Base-by-base conservation (phyloP, 2,329 filamentous ascomycete species). In the Exophiala calicioides region DNA sequence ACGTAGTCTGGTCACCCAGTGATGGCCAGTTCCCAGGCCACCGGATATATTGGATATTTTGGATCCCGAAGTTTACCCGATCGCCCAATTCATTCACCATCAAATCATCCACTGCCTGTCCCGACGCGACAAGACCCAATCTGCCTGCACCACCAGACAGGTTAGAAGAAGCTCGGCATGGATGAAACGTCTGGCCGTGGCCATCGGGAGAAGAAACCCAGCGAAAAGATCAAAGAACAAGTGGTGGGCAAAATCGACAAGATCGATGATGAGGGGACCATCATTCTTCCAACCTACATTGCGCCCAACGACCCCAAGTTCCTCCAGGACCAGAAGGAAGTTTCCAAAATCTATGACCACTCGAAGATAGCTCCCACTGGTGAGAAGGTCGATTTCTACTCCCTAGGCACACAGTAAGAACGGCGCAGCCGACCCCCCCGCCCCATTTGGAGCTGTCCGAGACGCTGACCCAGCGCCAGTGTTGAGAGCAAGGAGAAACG, bases 401-500 rank as follows among this genome's bases (percentile, higher is more conserved):
- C 49, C 8, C 50, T 60, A 18, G 58, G 58, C 6, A 52, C 51
- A 30, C 58, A 60, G 57, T 59, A 50, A 32, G 53, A 15, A 21
- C 30, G 8, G 7, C n/a, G 26, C 18, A n/a, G 13, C 13, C n/a
- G n/a, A n/a, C 15, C 16, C 24, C 10, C 16, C 23, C 13, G 12
- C 21, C 31, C 3, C 3, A 9, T 19, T 24, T 6, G n/a, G 33
- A 15, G 15, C 20, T 31, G 23, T 13, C 13, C 26, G 16, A 24
- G 19, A 27, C 20, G 6, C 12, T 12, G 16, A 19, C 15, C 46
- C 44, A 38, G 47, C 24, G 4, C 30, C 38, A 59, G 57, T 37
- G 49, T 60, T 27, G 58, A 60, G 39, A 57, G 50, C 27, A 59
- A 56, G 42, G 57, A 59, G 35, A 58, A 57, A 24, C 49, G 56